These are phyloP conservation scores for Isabelozyma pseudorhagii DNA, from an alignment of 805 yeast genomes.

Conservation along the genomic window DNA sequence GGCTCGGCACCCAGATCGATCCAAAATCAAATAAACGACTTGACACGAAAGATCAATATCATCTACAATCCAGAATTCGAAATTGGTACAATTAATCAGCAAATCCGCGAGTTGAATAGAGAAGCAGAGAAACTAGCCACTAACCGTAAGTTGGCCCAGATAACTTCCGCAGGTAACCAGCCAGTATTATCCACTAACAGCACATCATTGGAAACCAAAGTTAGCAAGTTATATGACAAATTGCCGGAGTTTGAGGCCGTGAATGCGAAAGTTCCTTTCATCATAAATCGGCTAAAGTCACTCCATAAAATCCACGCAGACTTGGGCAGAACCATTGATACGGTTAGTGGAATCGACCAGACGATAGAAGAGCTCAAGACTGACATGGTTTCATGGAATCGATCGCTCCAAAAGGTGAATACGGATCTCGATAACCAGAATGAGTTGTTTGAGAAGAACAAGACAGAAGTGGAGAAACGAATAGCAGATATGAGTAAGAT, in stretches of 20 bases:
- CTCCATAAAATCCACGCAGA: slow-evolving; percentile 32
- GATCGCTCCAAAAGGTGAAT: slow-evolving; percentile 17
- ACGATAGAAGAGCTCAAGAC: slow-evolving; percentile 18
- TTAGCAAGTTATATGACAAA: slow-evolving; percentile 21
- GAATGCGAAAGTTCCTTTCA: slow-evolving; percentile 18
- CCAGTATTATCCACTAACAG: background rate
- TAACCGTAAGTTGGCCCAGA: slow-evolving; percentile 11
- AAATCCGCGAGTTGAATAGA: slow-evolving; percentile 18
- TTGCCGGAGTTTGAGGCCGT: slow-evolving; percentile 23
- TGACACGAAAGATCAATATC: slow-evolving; percentile 29
- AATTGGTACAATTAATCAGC: slow-evolving; percentile 18
- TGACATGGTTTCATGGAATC: slow-evolving; percentile 31
- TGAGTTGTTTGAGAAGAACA: slow-evolving; percentile 19
- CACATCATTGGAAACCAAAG: slow-evolving; percentile 11
- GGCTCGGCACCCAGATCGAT: slow-evolving; percentile 12
- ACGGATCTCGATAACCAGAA: slow-evolving; percentile 20
- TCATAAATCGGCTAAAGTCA: slow-evolving; percentile 26
- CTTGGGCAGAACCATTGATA: slow-evolving; percentile 22
- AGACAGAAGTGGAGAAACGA: slow-evolving; percentile 13
- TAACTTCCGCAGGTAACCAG: slow-evolving; percentile 1
- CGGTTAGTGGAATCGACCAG: slow-evolving; percentile 23
- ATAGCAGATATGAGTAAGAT: slow-evolving; percentile 6
- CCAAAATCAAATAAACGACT: slow-evolving; percentile 25
- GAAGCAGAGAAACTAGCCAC: slow-evolving; percentile 24
- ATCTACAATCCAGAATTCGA: slow-evolving; percentile 33